Evolutionary conservation across 2,329 filamentous ascomycete species (phyloP).

Genomic region (Tolypocladium capitatum): DNA sequence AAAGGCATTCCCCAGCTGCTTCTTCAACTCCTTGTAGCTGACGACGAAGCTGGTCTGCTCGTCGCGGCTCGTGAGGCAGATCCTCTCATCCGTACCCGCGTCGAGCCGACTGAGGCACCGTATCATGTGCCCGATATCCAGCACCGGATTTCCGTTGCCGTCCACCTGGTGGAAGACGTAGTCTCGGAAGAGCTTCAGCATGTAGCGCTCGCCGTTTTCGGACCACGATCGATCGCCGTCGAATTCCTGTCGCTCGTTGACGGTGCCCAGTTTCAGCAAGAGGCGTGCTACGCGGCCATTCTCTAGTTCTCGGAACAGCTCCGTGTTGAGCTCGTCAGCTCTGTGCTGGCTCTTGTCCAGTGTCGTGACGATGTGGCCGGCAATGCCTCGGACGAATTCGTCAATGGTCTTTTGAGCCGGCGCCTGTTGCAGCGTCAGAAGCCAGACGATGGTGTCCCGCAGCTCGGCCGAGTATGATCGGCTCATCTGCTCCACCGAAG

Average conservation of each 20-base stretch:
- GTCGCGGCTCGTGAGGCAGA: constrained; percentile 77
- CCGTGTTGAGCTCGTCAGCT: constrained; percentile 59
- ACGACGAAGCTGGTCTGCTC: constrained; percentile 82
- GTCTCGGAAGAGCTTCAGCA: constrained; percentile 88
- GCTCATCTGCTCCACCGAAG: constrained; percentile 62
- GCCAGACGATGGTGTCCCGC: constrained; percentile 68
- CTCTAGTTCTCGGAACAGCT: constrained; percentile 71
- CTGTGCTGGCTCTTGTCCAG: constrained; percentile 71
- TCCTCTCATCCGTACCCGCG: constrained; percentile 73
- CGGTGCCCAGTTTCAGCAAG: constrained; percentile 66
- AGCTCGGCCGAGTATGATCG: constrained; percentile 67
- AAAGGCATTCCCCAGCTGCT: constrained; percentile 44
- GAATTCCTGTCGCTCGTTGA: constrained; percentile 83
- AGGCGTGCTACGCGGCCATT: constrained; percentile 77
- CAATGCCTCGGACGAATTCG: constrained; percentile 65
- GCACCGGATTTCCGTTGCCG: constrained; percentile 63
- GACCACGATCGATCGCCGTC: constrained; percentile 71
- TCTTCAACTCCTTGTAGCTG: constrained; percentile 78
- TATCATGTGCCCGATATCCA: constrained; percentile 81
- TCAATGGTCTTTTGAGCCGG: constrained; percentile 57
- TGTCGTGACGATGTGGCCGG: constrained; percentile 59
- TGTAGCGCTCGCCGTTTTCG: constrained; percentile 84
- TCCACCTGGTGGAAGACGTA: constrained; percentile 97
- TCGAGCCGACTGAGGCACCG: constrained; percentile 85
- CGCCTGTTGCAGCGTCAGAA: constrained; percentile 53